A percentile compares a stretch with the other conserved stretches of the same genome.
Evolutionary conservation across 106 monocot genomes (phyloP).

Genomic region (Dendrobium chrysotoxum): DNA sequence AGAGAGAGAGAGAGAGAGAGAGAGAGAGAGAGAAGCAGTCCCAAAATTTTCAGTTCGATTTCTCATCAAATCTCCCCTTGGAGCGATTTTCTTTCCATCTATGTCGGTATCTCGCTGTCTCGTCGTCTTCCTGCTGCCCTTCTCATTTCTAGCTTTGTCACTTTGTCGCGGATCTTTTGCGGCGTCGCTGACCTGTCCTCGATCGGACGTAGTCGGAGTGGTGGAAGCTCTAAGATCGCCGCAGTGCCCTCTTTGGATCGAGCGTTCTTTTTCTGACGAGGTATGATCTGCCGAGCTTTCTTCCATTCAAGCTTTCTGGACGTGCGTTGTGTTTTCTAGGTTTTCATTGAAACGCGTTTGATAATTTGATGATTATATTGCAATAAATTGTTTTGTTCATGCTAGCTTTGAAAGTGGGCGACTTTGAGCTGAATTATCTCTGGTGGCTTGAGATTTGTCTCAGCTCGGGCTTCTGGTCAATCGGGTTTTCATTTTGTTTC

Average conservation of each 20-base stretch:
- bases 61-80: not conserved
- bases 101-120: not conserved
- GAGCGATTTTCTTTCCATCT: not conserved
- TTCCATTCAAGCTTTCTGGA: not conserved
- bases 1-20: not conserved
- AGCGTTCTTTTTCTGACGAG: slow-evolving; percentile 5
- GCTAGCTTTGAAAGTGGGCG: not conserved
- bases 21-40: not conserved
- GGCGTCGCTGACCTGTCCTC: not conserved
- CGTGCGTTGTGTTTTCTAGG: not conserved
- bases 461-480: not conserved
- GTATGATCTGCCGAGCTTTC: not conserved
- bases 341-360: not conserved
- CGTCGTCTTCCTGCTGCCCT: not conserved
- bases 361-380: not conserved
- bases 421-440: not conserved
- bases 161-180: not conserved
- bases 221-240: not conserved
- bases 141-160: not conserved
- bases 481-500: not conserved
- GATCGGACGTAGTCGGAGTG: not conserved
- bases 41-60: not conserved
- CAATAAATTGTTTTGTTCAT: not conserved
- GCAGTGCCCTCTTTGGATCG: slow-evolving; percentile 9
- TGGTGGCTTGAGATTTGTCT: not conserved